Evolutionary conservation across 2,329 filamentous ascomycete genomes (phyloP).

Genomic region (Verticillium tricorpus): DNA sequence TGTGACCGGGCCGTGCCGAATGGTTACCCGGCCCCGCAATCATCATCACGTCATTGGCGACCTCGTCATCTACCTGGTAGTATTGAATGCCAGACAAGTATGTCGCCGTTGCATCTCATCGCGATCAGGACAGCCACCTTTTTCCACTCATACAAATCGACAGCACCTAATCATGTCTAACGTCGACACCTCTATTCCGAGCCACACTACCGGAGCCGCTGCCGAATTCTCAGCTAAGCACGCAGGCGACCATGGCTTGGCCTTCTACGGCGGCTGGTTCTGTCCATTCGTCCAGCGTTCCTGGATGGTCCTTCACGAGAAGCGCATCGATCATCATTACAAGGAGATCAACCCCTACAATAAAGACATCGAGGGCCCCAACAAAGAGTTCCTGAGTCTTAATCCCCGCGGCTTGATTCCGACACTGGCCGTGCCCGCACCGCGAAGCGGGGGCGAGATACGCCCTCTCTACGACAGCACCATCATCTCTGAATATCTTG

Average conservation of each 20-base stretch:
- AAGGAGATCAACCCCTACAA: conserved; percentile 75
- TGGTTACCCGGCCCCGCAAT: neutral
- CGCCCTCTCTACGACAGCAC: conserved; percentile 69
- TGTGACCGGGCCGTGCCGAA: neutral
- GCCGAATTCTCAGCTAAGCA: conserved; percentile 41
- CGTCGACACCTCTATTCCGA: conserved; percentile 44
- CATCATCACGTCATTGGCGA: neutral
- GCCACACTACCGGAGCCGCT: conserved; percentile 44
- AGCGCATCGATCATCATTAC: conserved; percentile 69
- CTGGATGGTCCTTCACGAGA: conserved; percentile 71
- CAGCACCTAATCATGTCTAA: conserved; percentile 28
- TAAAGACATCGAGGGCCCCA: conserved; percentile 50
- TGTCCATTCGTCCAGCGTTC: conserved; percentile 66
- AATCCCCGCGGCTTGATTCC: conserved; percentile 76
- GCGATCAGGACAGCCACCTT: neutral
- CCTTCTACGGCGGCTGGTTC: conserved; percentile 73
- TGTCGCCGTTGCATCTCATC: neutral
- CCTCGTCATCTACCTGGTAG: neutral
- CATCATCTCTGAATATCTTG: conserved; percentile 70
- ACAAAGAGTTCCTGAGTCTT: conserved; percentile 51
- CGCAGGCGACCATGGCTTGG: conserved; percentile 45
- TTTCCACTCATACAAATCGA: neutral
- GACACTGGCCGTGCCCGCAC: conserved; percentile 51
- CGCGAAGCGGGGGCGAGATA: conserved; percentile 21
- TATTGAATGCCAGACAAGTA: neutral